These are phyloP conservation scores for Pythium plurisporium DNA, from an alignment of 352 stramenopile species.

Conservation along the genomic window DNA sequence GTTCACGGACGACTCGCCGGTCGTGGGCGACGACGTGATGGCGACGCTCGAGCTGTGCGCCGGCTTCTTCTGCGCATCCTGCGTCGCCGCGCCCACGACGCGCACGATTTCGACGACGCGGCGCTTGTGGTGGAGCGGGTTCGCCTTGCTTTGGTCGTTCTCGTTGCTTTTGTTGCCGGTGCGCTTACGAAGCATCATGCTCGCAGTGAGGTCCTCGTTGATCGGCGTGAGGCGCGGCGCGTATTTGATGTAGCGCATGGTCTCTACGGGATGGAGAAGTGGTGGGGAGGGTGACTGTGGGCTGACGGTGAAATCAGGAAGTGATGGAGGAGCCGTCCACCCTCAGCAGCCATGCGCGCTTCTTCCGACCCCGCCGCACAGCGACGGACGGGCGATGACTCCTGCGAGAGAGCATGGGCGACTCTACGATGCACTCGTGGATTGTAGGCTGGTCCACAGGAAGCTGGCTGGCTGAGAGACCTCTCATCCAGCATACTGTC, in stretches of 20 bases:
- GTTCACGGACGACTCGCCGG: conserved; percentile 8
- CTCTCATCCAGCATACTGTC: no score
- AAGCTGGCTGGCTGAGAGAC: no score
- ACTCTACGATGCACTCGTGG: no score
- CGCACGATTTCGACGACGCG: conserved; percentile 12
- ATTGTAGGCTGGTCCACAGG: no score
- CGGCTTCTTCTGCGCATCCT: not conserved
- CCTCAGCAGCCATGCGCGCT: no score
- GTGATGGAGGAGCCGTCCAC: no score
- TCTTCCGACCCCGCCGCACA: no score
- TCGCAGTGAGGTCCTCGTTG: conserved; percentile 40
- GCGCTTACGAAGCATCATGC: conserved; percentile 31
- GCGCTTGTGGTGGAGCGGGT: conserved; percentile 9
- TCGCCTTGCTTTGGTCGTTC: conserved; percentile 3
- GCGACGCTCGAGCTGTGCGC: no score
- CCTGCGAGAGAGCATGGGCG: no score
- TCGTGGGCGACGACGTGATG: not conserved
- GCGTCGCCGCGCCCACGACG: not conserved
- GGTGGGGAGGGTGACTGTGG: not conserved
- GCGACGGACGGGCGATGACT: no score
- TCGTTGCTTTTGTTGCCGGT: no score
- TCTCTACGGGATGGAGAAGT: not conserved
- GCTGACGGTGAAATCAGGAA: not conserved
- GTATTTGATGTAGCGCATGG: conserved; percentile 46
- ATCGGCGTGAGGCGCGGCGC: conserved; percentile 49